Evolutionary conservation across 2,329 filamentous ascomycete genomes (phyloP).

Genomic region (Alternaria arborescens): DNA sequence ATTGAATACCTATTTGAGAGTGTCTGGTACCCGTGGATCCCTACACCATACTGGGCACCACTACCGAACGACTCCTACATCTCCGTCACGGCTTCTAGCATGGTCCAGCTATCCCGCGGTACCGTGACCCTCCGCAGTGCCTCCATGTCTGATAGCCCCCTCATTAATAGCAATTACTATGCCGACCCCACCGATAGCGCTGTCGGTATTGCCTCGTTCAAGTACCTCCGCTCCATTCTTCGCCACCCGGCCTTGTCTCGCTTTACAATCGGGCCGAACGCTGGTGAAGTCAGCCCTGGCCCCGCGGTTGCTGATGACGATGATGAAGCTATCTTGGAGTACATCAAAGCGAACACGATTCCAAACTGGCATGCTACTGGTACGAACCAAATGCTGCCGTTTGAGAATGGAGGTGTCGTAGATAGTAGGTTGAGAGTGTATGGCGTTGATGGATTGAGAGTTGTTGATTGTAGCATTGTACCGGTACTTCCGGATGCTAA

Average conservation of each 20-base stretch:
- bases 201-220: conserved; percentile 45
- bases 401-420: conserved; percentile 45
- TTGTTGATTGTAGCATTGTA: conserved; percentile 47
- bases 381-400: conserved; percentile 44
- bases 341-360: conserved; percentile 34
- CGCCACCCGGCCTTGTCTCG: conserved; percentile 24
- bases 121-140: conserved; percentile 45
- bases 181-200: conserved; percentile 43
- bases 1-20: conserved; percentile 39
- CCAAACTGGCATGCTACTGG: conserved; percentile 46
- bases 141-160: conserved; percentile 40
- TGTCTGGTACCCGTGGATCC: conserved; percentile 36
- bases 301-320: conserved; percentile 29
- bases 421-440: conserved; percentile 41
- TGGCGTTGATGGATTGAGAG: conserved; percentile 42
- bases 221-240: conserved; percentile 43
- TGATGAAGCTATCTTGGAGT: conserved; percentile 41
- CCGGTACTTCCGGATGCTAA: conserved; percentile 35
- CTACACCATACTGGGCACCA: conserved; percentile 42
- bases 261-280: conserved; percentile 32
- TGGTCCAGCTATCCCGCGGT: conserved; percentile 46
- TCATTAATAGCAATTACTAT: conserved; percentile 51
- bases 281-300: conserved; percentile 44
- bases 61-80: conserved; percentile 46
- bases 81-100: conserved; percentile 39